Evolutionary conservation across 352 stramenopile species (phyloP).

Genomic region (Globisporangium yorkense): DNA sequence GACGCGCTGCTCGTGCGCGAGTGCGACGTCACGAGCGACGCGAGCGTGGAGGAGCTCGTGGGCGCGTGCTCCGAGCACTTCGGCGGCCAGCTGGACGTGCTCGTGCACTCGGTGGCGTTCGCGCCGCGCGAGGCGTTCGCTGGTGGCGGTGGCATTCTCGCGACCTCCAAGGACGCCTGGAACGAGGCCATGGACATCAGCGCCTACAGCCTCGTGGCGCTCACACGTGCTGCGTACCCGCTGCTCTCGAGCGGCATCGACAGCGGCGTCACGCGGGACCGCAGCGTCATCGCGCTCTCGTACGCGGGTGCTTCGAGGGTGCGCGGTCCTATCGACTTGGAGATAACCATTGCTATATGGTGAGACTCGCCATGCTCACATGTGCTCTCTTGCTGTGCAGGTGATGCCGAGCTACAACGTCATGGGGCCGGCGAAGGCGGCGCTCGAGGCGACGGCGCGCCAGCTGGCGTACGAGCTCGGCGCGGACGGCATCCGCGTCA

Average conservation of each 20-base stretch:
- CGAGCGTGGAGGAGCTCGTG: conserved; percentile 48
- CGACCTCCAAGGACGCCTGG: conserved; percentile 50
- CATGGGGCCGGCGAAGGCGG: conserved; percentile 91
- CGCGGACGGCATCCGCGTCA: conserved; percentile 77
- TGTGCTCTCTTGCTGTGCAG: conserved; percentile 15
- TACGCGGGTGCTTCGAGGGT: conserved; percentile 79
- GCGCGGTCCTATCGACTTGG: background rate
- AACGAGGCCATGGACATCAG: conserved; percentile 79
- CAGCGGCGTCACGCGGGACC: conserved; percentile 17
- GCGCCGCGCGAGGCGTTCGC: conserved; percentile 73
- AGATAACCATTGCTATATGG: background rate
- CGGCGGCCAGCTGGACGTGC: conserved; percentile 64
- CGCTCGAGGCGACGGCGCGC: conserved; percentile 77
- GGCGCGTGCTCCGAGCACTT: conserved; percentile 32
- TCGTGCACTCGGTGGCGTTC: conserved; percentile 91
- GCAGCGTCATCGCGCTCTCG: conserved; percentile 83
- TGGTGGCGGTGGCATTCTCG: conserved; percentile 36
- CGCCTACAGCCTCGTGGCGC: conserved; percentile 86
- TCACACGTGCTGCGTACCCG: conserved; percentile 60
- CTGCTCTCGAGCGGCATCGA: conserved; percentile 27
- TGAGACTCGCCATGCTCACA: background rate
- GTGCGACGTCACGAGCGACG: conserved; percentile 74
- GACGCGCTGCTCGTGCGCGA: conserved; percentile 35
- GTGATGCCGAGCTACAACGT: conserved; percentile 89
- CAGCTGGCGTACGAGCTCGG: conserved; percentile 83